Evolutionary conservation across 352 stramenopile species (phyloP).

Genomic region (Globisporangium irregulare): DNA sequence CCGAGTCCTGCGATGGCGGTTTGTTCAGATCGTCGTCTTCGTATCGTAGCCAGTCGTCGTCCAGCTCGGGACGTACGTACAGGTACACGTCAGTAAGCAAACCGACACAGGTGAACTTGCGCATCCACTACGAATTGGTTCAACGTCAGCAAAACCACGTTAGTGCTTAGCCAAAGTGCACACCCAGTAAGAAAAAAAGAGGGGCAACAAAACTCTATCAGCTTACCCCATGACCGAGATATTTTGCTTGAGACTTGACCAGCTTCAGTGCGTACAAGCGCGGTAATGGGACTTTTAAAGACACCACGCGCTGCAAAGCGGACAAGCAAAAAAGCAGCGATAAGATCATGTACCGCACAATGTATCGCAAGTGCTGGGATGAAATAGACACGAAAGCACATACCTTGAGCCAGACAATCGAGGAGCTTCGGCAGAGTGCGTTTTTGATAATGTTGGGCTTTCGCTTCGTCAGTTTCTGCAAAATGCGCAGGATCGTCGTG

Average conservation of each 20-base stretch:
- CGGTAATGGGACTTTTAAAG: conserved; percentile 56
- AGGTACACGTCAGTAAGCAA: conserved; percentile 79
- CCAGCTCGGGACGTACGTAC: conserved; percentile 68
- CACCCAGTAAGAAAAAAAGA: not conserved
- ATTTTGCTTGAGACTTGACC: conserved; percentile 84
- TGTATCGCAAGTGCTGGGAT: no score
- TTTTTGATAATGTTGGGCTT: conserved; percentile 86
- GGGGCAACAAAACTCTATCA: not conserved
- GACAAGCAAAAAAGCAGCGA: not conserved
- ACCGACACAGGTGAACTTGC: conserved; percentile 82
- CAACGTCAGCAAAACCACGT: conserved; percentile 3
- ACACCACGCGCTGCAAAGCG: conserved; percentile 53
- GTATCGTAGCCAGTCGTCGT: conserved; percentile 80
- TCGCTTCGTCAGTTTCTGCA: conserved; percentile 84
- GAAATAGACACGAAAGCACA: not conserved
- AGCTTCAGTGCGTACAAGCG: conserved; percentile 80
- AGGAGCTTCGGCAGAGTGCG: conserved; percentile 62
- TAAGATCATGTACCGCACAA: not conserved
- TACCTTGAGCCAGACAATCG: conserved; percentile 83
- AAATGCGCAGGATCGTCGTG: conserved; percentile 70
- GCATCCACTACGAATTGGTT: conserved; percentile 53
- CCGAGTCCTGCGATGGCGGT: conserved; percentile 57
- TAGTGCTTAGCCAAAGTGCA: not conserved
- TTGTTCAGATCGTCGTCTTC: conserved; percentile 82
- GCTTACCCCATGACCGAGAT: conserved; percentile 70